phyloP scores from a whole-genome alignment of 768 basidiomycete genomes.

The Udeniomyces megalosporus region DNA sequence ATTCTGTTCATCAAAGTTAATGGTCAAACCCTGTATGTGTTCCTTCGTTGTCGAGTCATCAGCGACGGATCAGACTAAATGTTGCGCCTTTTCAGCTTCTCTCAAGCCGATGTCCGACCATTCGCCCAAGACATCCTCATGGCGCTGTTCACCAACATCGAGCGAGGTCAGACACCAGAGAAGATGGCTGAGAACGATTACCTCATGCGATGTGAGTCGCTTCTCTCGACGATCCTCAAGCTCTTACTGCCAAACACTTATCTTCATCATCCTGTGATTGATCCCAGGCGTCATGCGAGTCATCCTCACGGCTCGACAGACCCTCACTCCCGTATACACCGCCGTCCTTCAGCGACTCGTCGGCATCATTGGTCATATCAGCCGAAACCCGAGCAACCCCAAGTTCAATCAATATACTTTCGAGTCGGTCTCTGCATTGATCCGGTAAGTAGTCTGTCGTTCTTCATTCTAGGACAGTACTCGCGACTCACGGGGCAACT shows the following conservation, averaged over 20 bases:
- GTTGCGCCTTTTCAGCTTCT: conserved; percentile 46
- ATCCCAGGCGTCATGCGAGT: conserved; percentile 77
- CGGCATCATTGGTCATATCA: conserved; percentile 66
- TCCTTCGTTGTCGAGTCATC: no score
- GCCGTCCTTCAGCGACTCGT: conserved; percentile 57
- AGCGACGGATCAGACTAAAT: no score
- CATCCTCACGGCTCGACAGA: conserved; percentile 70
- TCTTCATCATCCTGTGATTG: background rate
- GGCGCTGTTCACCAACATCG: conserved; percentile 63
- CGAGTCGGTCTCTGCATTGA: conserved; percentile 83
- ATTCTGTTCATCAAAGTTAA: conserved; percentile 78
- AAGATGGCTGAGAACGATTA: conserved; percentile 96
- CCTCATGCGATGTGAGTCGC: conserved; percentile 79
- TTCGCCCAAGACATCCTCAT: conserved; percentile 51
- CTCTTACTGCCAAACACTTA: background rate
- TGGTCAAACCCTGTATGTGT: conserved; percentile 50
- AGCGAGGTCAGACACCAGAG: conserved; percentile 60
- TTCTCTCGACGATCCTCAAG: background rate
- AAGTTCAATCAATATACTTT: conserved; percentile 96
- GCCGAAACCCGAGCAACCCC: conserved; percentile 93
- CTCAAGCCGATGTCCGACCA: conserved; percentile 69
- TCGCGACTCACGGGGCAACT: background rate
- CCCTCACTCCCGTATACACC: conserved; percentile 52
- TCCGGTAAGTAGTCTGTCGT: conserved; percentile 40
- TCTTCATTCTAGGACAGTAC: no score